Percentiles rank a stretch among this genome's conserved stretches.
phyloP scores from a whole-genome alignment of 2,329 filamentous ascomycete species.

The Apiospora saccharicola region DNA sequence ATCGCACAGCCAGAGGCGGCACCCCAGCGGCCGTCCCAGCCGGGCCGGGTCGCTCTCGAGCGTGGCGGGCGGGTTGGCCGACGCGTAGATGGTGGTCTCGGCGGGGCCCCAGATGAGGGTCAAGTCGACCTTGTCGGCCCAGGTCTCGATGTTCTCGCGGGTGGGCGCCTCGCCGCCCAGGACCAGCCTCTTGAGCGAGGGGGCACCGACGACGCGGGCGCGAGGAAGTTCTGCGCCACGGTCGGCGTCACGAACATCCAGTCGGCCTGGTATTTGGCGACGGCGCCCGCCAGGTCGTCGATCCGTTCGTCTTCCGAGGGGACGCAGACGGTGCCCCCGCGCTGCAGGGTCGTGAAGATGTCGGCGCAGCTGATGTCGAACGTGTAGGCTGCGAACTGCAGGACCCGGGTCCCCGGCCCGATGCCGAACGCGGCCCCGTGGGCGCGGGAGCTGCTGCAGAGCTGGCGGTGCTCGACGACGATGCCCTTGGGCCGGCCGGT shows the following conservation, averaged over 20 bases:
- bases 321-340: constrained; percentile 25
- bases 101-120: constrained; percentile 23
- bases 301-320: background rate
- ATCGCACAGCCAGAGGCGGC: constrained; percentile 11
- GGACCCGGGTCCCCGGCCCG: constrained; percentile 54
- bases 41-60: no score
- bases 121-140: constrained; percentile 13
- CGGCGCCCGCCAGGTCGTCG: background rate
- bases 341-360: background rate
- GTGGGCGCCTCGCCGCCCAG: constrained; percentile 2
- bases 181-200: background rate
- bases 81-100: background rate
- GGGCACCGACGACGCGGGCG: background rate
- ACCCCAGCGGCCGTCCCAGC: constrained; percentile 19
- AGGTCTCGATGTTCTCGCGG: constrained; percentile 3
- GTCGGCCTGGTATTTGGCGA: background rate
- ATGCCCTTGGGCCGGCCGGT: constrained; percentile 29
- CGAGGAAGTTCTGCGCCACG: background rate
- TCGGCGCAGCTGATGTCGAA: constrained; percentile 26
- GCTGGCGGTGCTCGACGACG: constrained; percentile 21
- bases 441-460: constrained; percentile 15
- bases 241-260: background rate
- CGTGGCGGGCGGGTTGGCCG: background rate
- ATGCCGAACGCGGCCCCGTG: constrained; percentile 41
- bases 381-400: constrained; percentile 25